phyloP scores from a whole-genome alignment of 768 basidiomycete genomes.

The Mycena sanguinolenta region DNA sequence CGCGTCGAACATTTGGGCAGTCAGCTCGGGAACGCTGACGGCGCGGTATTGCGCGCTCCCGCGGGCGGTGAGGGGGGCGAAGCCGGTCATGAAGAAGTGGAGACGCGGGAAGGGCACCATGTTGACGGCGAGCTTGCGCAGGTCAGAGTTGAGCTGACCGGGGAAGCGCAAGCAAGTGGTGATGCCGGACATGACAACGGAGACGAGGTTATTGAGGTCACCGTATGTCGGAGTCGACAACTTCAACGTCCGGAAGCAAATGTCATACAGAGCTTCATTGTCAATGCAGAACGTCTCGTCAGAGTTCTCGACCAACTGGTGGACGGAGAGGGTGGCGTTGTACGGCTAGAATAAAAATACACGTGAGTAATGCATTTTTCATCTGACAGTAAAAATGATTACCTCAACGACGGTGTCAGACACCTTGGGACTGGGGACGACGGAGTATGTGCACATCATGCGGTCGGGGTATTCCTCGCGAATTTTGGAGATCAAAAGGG shows the following conservation, averaged over 20 bases:
- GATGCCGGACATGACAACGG: constrained; percentile 98
- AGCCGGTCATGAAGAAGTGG: constrained; percentile 99
- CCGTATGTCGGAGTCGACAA: constrained; percentile 96
- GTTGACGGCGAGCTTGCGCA: constrained; percentile 98
- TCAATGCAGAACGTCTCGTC: constrained; percentile 99
- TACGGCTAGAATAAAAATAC: constrained; percentile 83
- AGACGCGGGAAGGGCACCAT: constrained; percentile 99
- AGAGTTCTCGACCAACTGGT: constrained; percentile 99
- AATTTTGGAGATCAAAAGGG: constrained; percentile 98
- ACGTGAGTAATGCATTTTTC: not conserved
- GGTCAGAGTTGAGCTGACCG: constrained; percentile 98
- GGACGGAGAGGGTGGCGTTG: constrained; percentile 98
- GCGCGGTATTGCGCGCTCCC: constrained; percentile 97
- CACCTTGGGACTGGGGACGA: constrained; percentile 96
- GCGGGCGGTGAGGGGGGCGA: constrained; percentile 93
- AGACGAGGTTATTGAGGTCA: constrained; percentile 98
- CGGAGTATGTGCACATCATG: constrained; percentile 99
- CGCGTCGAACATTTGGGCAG: constrained; percentile 99
- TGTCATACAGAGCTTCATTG: constrained; percentile 99
- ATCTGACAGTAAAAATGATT: not conserved
- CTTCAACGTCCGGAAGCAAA: constrained; percentile 98
- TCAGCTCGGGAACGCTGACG: constrained; percentile 96
- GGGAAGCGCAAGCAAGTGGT: constrained; percentile 99
- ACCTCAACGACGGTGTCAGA: constrained; percentile 99
- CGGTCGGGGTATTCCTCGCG: constrained; percentile 99